Evolutionary conservation across 495 filamentous ascomycete genomes (phyloP).

Genomic region (Xylaria flabelliformis): DNA sequence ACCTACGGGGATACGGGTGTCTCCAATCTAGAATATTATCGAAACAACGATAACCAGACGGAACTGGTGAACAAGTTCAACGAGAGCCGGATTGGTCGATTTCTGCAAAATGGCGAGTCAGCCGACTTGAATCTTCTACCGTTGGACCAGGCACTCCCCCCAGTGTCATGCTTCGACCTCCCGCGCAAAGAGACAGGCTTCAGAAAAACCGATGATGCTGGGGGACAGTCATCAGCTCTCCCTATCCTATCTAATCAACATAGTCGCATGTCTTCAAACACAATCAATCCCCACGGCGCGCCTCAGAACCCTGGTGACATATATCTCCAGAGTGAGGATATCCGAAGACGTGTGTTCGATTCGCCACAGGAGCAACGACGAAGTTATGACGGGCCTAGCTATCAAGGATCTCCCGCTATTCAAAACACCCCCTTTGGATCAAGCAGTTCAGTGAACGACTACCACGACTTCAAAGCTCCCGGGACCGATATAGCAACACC

Average conservation of each 20-base stretch:
- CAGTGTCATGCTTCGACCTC: slow-evolving; percentile 31
- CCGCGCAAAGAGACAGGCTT: slow-evolving; percentile 30
- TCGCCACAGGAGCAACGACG: slow-evolving; percentile 30
- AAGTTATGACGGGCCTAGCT: slow-evolving; percentile 24
- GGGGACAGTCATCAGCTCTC: slow-evolving; percentile 11
- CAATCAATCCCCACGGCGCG: slow-evolving; percentile 39
- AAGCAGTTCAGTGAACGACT: slow-evolving; percentile 33
- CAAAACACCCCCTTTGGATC: slow-evolving; percentile 34
- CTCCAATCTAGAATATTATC: slow-evolving; percentile 41
- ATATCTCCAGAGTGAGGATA: slow-evolving; percentile 41
- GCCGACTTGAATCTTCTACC: slow-evolving; percentile 38
- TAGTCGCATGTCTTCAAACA: slow-evolving; percentile 1
- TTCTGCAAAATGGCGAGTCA: slow-evolving; percentile 39
- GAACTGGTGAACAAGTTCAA: slow-evolving; percentile 41
- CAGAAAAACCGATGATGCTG: slow-evolving; percentile 25
- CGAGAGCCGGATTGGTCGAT: slow-evolving; percentile 39
- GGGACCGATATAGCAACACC: slow-evolving; percentile 10
- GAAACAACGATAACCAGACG: slow-evolving; percentile 42
- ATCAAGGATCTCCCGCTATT: slow-evolving; percentile 23
- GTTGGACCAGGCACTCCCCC: slow-evolving; percentile 33
- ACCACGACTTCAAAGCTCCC: slow-evolving; percentile 14
- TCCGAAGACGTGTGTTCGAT: slow-evolving; percentile 36
- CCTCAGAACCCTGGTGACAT: slow-evolving; percentile 42
- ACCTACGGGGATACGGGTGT: slow-evolving; percentile 38
- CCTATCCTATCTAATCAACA: slow-evolving; percentile 8